Conservation (phyloP, 2,329 filamentous ascomycete species). For the Dryadomyces quercus-mongolicae region DNA sequence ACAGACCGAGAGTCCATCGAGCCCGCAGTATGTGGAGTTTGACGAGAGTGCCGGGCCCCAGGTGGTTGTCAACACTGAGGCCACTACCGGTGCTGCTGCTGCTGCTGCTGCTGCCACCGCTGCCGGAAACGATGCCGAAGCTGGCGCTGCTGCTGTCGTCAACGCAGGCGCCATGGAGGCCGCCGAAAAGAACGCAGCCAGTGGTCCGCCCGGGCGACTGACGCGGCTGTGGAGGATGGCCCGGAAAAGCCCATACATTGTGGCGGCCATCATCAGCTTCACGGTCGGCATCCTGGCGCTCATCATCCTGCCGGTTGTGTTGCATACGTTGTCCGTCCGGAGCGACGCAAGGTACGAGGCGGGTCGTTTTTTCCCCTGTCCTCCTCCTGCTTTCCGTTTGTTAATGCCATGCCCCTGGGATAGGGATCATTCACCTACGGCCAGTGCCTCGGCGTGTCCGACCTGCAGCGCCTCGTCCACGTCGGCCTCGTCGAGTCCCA, state of each 20-base stretch:
- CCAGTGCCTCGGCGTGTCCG: background rate
- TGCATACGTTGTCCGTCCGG: conserved; percentile 4
- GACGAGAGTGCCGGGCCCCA: conserved; percentile 3
- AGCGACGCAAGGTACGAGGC: background rate
- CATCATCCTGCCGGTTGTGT: conserved; percentile 5
- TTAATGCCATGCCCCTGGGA: too few species aligned
- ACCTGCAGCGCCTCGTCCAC: background rate
- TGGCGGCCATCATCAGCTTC: background rate
- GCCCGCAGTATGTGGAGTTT: conserved; percentile 2
- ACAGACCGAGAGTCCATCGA: background rate
- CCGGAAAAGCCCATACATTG: conserved; percentile 6
- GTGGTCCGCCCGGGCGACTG: background rate
- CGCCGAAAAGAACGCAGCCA: background rate
- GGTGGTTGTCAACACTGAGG: background rate
- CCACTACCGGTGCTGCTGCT: background rate
- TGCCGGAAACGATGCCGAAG: background rate
- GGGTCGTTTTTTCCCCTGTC: too few species aligned
- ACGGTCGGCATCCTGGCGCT: conserved; percentile 4
- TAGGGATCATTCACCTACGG: background rate
- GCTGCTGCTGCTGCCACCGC: too few species aligned
- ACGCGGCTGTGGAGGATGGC: background rate
- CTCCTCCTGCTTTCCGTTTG: too few species aligned
- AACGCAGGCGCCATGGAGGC: background rate
- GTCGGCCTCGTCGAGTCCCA: background rate
- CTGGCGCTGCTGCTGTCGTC: too few species aligned